Evolutionary conservation across 2,329 filamentous ascomycete genomes (phyloP), one percentile per base, ranked within the genome.

Genomic region (Xylariaceae sp.): DNA sequence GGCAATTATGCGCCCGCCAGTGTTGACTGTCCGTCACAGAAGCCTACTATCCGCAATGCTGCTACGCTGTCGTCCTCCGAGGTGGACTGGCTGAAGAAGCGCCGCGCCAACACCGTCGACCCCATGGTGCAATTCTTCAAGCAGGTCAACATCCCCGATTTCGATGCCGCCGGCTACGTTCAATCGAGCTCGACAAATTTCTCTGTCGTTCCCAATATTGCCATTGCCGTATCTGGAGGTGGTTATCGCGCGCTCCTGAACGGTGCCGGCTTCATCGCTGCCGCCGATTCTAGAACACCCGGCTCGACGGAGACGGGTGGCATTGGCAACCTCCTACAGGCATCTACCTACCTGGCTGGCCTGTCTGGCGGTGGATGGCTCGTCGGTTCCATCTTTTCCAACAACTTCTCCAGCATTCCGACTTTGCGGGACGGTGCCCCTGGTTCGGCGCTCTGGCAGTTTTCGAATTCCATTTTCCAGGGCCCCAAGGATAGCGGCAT

Each of bases 291-390:
- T 57, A 77, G 87, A 2, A 87, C 84, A 0, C 65, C 72, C 0
- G 83, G 83, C 51, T 75, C 84, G 1, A 87, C 83, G 0, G 72
- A 70, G 12, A 60, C 71, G 3, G 84, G 85, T 1, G 83, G 87
- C 37, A 72, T 90, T 6, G 87, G 85, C 59, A 83, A 86, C 39
- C 71, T 91, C 42, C 72, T 86, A 59, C 88, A 89, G 69, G 76
- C 83, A 0, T 70, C 84, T 0, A 91, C 87, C 0, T 92, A 92
- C 64, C 70, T 91, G 1, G 76, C 86, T 32, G 88, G 86, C 1
- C 72, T 91, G 1, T 89, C 86, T 19, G 88, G 88, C 4, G 88
- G 88, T 42, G 80, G 83, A 48, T 91, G 88, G 88, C 74, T 90
- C 27, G 79, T 91, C 2, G 87, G 87, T 2, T 88, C 84, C 31